These are phyloP conservation scores for Phytophthora idaei DNA, from an alignment of 352 stramenopile species.

Conservation along the genomic window DNA sequence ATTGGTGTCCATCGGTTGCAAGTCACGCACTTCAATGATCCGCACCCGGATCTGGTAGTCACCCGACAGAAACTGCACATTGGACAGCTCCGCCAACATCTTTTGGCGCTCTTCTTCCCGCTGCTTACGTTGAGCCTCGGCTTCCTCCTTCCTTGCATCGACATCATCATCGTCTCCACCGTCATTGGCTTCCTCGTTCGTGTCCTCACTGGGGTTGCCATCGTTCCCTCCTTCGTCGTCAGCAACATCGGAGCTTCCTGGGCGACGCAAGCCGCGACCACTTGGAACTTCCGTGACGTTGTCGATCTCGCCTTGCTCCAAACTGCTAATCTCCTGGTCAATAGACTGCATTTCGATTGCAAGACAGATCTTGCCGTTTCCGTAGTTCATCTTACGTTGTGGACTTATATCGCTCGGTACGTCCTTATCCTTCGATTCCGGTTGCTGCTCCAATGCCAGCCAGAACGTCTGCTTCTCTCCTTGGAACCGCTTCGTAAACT, in stretches of 20 bases:
- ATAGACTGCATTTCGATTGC: constrained; percentile 65
- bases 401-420: constrained; percentile 54
- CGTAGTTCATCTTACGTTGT: constrained; percentile 53
- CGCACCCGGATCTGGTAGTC: constrained; percentile 89
- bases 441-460: constrained; percentile 62
- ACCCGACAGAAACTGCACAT: constrained; percentile 77
- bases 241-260: constrained; percentile 12
- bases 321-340: constrained; percentile 51
- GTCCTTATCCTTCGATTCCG: constrained; percentile 38
- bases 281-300: constrained; percentile 62
- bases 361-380: constrained; percentile 66
- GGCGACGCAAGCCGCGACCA: constrained; percentile 38
- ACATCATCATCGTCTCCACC: constrained; percentile 41
- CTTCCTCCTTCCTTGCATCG: constrained; percentile 42
- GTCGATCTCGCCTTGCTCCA: constrained; percentile 79
- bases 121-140: constrained; percentile 64
- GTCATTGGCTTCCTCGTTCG: constrained; percentile 39
- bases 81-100: constrained; percentile 73
- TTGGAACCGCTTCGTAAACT: constrained; percentile 53
- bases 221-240: constrained; percentile 30
- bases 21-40: constrained; percentile 90
- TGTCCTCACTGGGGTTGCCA: constrained; percentile 40
- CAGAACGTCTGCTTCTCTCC: constrained; percentile 68
- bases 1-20: constrained; percentile 88
- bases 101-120: constrained; percentile 75